A percentile compares a stretch with the other conserved stretches of the same genome.
Evolutionary conservation across 108 stramenopile species (phyloP).

Genomic region (Nitzschia inconspicua): DNA sequence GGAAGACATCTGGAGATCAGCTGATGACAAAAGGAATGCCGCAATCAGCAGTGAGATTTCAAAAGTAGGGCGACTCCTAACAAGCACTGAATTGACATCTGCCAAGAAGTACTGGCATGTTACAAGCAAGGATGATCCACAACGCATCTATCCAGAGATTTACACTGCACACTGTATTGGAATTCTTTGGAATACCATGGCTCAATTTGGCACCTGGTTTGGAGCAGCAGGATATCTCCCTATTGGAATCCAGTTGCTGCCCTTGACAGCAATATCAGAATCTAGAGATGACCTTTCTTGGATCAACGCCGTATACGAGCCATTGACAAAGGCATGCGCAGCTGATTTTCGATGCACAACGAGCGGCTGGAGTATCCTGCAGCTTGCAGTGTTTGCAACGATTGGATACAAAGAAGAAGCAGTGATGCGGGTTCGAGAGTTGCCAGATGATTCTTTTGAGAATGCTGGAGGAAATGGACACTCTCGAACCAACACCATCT

Average conservation of each 20-base stretch:
- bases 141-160: conserved; percentile 44
- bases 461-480: conserved; percentile 78
- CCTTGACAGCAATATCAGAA: conserved; percentile 85
- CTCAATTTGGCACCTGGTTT: conserved; percentile 77
- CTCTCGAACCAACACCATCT: conserved; percentile 69
- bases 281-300: conserved; percentile 73
- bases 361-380: conserved; percentile 64
- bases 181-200: conserved; percentile 78
- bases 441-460: conserved; percentile 50
- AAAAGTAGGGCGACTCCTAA: conserved; percentile 64
- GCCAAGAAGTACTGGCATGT: conserved; percentile 93
- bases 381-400: conserved; percentile 62
- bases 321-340: conserved; percentile 70
- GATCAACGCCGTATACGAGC: conserved; percentile 73
- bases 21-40: conserved; percentile 35
- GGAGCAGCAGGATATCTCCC: conserved; percentile 54
- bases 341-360: conserved; percentile 40
- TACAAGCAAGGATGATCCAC: conserved; percentile 26
- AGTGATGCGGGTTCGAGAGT: conserved; percentile 25
- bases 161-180: conserved; percentile 65
- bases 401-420: conserved; percentile 69
- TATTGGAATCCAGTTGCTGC: conserved; percentile 86
- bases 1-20: conserved; percentile 23
- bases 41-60: conserved; percentile 44
- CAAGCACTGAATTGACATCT: conserved; percentile 78